These are phyloP conservation scores for Daldinia bambusicola DNA, from an alignment of 495 filamentous ascomycete genomes.

Conservation along the genomic window DNA sequence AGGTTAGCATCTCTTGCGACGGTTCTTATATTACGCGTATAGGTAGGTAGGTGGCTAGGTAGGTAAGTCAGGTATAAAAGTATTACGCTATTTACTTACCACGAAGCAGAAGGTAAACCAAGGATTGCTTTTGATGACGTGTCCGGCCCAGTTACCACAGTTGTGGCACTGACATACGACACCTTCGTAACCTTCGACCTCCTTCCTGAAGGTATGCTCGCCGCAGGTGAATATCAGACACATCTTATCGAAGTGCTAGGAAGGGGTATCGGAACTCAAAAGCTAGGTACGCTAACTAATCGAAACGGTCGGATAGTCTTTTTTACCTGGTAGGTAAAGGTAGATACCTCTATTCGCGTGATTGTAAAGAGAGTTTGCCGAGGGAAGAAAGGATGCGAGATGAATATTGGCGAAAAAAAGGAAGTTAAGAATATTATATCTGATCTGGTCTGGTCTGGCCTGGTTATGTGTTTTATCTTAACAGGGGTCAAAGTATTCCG, in stretches of 20 bases:
- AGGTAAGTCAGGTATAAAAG: too few relatives aligned
- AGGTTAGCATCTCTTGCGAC: slow-evolving; percentile 31
- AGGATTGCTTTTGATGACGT: slow-evolving; percentile 62
- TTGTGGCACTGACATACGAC: slow-evolving; percentile 65
- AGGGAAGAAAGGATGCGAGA: too few relatives aligned
- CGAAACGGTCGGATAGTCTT: neutral
- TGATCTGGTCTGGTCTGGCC: too few relatives aligned
- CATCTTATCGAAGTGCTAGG: slow-evolving; percentile 47
- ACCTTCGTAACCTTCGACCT: slow-evolving; percentile 65
- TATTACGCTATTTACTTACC: slow-evolving; percentile 52
- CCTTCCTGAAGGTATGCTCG: slow-evolving; percentile 65
- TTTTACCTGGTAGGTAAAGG: neutral
- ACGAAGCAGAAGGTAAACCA: slow-evolving; percentile 71
- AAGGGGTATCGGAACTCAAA: neutral
- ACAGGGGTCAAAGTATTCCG: too few relatives aligned
- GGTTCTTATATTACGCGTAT: neutral
- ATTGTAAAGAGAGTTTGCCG: neutral
- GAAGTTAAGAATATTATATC: neutral
- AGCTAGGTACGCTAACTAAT: neutral
- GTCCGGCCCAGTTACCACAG: slow-evolving; percentile 64
- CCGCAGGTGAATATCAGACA: slow-evolving; percentile 69
- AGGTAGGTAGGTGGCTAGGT: neutral
- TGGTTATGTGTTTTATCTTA: too few relatives aligned
- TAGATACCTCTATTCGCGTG: neutral
- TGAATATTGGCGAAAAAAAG: neutral